Base-by-base conservation (phyloP, 2,329 filamentous ascomycete genomes). In the Fusarium sp. region DNA sequence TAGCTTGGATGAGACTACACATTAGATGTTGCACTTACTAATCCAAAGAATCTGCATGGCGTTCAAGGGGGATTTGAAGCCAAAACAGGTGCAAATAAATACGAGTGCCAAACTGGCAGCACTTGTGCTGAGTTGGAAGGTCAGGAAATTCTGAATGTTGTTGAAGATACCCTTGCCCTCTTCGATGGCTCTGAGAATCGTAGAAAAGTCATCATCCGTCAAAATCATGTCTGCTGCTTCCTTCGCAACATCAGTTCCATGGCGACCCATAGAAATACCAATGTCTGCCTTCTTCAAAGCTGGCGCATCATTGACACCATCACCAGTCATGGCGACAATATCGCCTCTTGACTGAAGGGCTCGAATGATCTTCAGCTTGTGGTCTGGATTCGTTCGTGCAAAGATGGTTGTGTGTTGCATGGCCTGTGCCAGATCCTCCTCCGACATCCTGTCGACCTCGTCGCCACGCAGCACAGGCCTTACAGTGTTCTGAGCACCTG, bases 1-100 rank as follows among this genome's bases (percentile, higher is more conserved):
- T 68, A 77, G 69, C 20, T 31, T 41, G 42, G 22, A 20, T 14
- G 44, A 17, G 9, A 11, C 15, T 29, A 6, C 20, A 14, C 27
- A 45, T 12, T 7, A 20, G 14, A 4, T 10, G n/a, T 11, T 53
- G 11, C 17, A 89, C 94, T 85, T 85, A 98, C 95, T 99, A 79
- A 99, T 99, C 96, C 96, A 99, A 45, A 99, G 88, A 84, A 99
- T 99, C 84, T 99, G 96, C 96, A 99, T 99, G 54, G 96, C 94
- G 80, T 99, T 99, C 68, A 99, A 87, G 49, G 96, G 97, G 80
- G 96, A 97, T 83, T 94, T 95, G 84, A 97, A 96, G 42, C 96
- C 96, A 69, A 98, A 88, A 75, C 94, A 92, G 35, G 94, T 98
- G 86, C 95, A 98, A 77, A 99, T 83, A 74, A 99, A 90, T 22